These are phyloP conservation scores for Metschnikowia lochheadii DNA, from an alignment of 805 yeast species.

Conservation along the genomic window DNA sequence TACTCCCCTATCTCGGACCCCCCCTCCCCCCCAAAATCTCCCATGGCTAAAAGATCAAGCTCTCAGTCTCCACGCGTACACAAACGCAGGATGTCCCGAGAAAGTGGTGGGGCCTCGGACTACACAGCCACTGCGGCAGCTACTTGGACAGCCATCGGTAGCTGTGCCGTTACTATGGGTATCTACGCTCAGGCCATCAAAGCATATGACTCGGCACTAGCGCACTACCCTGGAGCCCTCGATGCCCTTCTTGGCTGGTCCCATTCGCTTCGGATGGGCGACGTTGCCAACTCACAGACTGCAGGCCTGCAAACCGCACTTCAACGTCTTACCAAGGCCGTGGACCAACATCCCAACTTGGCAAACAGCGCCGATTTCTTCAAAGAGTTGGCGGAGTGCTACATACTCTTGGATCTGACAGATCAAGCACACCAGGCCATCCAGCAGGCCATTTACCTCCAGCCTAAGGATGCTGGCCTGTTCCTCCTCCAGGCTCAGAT, in stretches of 20 bases:
- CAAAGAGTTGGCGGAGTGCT: conserved; percentile 51
- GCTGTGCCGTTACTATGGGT: conserved; percentile 43
- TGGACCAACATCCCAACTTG: conserved; percentile 36
- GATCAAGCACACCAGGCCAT: conserved; percentile 52
- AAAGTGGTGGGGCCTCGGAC: not conserved
- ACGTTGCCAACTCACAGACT: conserved; percentile 34
- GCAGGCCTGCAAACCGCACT: conserved; percentile 39
- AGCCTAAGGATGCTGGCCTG: conserved; percentile 41
- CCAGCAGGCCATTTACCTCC: conserved; percentile 37
- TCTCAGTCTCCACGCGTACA: conserved; percentile 13
- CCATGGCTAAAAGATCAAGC: conserved; percentile 11
- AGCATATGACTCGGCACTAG: conserved; percentile 41
- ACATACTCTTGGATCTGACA: conserved; percentile 41
- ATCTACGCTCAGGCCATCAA: conserved; percentile 37
- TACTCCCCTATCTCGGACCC: not conserved
- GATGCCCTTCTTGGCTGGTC: conserved; percentile 43
- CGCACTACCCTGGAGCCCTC: conserved; percentile 37
- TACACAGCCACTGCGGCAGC: conserved; percentile 23
- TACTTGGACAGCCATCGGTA: conserved; percentile 47
- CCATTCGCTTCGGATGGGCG: conserved; percentile 38
- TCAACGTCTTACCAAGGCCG: conserved; percentile 36
- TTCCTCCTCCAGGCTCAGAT: conserved; percentile 50
- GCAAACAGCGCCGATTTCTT: conserved; percentile 38
- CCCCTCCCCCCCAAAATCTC: not conserved
- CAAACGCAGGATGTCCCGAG: conserved; percentile 7